phyloP scores from a whole-genome alignment of 129 eudicot species.

The Silybum marianum region DNA sequence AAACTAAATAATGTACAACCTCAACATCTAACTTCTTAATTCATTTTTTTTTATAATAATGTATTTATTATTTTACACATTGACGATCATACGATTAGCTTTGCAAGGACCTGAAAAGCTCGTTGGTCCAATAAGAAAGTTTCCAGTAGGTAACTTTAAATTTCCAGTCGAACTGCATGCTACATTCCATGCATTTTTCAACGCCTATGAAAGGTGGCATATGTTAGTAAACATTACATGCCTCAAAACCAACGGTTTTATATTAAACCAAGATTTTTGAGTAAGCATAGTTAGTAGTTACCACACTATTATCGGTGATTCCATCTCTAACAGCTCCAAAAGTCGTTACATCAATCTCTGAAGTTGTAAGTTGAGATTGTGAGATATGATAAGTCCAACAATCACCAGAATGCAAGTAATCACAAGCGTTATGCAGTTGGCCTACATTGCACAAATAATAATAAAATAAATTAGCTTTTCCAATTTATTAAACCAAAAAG shows the following conservation, averaged over 20 bases:
- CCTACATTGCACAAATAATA: neutral
- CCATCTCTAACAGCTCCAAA: constrained; percentile 47
- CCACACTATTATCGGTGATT: constrained; percentile 28
- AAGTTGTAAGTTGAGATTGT: neutral
- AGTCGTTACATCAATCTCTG: constrained; percentile 26
- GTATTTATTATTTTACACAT: neutral
- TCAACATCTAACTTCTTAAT: neutral
- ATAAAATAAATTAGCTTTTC: neutral
- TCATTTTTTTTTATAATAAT: no score
- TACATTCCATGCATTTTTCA: neutral
- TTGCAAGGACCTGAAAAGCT: constrained; percentile 22
- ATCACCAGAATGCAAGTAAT: neutral
- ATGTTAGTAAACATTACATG: neutral
- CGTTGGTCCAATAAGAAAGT: neutral
- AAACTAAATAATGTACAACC: neutral
- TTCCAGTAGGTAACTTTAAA: neutral
- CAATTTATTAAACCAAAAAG: neutral
- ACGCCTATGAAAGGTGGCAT: neutral
- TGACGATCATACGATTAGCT: constrained; percentile 9
- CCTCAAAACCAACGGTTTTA: neutral
- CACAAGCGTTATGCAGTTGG: neutral
- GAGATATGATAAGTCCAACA: neutral
- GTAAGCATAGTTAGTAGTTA: constrained; percentile 1
- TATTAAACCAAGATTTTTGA: neutral
- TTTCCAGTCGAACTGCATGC: constrained; percentile 23